Base-by-base conservation (phyloP, 202 grass and related monocot genomes). In the Miscanthus sacchariflorus region DNA sequence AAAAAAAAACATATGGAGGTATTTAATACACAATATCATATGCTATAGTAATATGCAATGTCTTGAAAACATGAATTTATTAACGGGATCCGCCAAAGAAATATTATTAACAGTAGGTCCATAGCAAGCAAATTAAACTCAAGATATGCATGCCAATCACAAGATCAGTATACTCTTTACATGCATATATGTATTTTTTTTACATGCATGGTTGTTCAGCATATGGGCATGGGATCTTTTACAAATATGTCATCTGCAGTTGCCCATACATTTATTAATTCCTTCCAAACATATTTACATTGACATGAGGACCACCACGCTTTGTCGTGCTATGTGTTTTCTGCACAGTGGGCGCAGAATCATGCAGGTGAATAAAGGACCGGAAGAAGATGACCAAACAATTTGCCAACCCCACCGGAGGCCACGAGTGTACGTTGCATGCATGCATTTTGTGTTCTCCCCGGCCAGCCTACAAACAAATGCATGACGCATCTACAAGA, bases 401-500 rank as follows among this genome's bases (percentile, higher is more conserved):
- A 45, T 43, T 65, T 64, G 56, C 36, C 42, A 81, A 46, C n/a
- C 59, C 78, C 78, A 45, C 78, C 78, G 3, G 48, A n/a, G 21
- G n/a, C n/a, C 21, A n/a, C 12, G 21, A 72, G 18, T 6, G 38
- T 42, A 79, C 35, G 59, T 68, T 68, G 25, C 65, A 68, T 43
- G 50, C 38, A 81, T 35, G 12, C 30, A 33, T 40, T 4, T 2
- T 46, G 11, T 69, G 42, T 23, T 30, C 18, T 48, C 44, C 8
- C 65, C 3, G 28, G 28, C 28, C 28, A 12, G 68, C 12, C 58
- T 17, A 40, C 46, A 72, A 25, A 24, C n/a, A 56, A 11, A 24
- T 23, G 68, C 54, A 80, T 14, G 80, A 70, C n/a, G 40, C 52
- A 33, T 61, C 48, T 86, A 78, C 49, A 52, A 25, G 44, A 52